Conservation (phyloP, 345 rosid genomes). For the Syzygium jambos region DNA sequence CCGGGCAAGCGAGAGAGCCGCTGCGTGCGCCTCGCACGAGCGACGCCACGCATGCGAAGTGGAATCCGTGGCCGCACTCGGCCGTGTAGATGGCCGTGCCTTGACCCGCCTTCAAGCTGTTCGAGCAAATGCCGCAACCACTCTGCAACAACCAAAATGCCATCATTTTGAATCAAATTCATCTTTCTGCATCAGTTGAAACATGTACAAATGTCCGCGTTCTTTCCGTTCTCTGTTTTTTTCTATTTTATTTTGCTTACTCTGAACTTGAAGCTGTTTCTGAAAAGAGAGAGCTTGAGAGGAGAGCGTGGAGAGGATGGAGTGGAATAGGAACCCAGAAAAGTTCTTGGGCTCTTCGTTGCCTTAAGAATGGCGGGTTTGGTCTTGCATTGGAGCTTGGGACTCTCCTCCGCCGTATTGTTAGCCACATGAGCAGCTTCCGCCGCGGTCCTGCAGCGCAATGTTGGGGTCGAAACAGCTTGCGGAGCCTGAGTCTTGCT, state of each 20-base stretch:
- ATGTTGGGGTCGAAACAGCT: neutral
- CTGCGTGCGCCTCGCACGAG: constrained; percentile 30
- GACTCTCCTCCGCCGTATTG: neutral
- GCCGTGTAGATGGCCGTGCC: constrained; percentile 82
- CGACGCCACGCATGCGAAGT: constrained; percentile 61
- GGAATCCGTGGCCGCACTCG: constrained; percentile 74
- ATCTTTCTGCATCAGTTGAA: neutral
- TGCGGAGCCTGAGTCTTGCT: neutral
- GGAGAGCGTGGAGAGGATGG: constrained; percentile 78
- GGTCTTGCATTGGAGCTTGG: constrained; percentile 29
- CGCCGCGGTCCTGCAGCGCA: constrained; percentile 15
- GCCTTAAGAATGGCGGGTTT: constrained; percentile 8
- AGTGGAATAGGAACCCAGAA: constrained; percentile 18
- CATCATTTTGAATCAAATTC: neutral
- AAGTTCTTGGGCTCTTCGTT: constrained; percentile 13
- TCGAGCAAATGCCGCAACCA: constrained; percentile 67
- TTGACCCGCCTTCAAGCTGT: constrained; percentile 62
- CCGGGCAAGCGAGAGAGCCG: constrained; percentile 57
- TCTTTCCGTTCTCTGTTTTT: neutral
- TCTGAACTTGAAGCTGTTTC: constrained; percentile 71
- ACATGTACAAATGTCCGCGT: neutral
- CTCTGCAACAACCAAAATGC: constrained; percentile 22
- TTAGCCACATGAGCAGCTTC: neutral
- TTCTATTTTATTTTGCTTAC: constrained; percentile 16
- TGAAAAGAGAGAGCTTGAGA: constrained; percentile 65